Evolutionary conservation across 129 eudicot genomes (phyloP).

Genomic region (Artemisia tridentata): DNA sequence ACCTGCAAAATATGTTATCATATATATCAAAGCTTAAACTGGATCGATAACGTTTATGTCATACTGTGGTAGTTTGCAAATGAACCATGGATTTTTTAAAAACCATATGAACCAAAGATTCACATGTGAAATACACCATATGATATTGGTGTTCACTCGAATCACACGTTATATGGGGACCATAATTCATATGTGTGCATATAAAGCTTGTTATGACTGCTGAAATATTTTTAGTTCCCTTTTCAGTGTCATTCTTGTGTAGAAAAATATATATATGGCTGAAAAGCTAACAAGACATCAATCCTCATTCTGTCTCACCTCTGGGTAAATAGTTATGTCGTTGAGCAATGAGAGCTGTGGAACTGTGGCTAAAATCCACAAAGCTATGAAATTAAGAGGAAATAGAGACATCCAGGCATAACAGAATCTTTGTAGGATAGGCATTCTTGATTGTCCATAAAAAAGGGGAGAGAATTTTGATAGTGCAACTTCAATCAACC

Average conservation of each 20-base stretch:
- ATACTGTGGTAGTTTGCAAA: too few relatives aligned
- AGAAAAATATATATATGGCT: too few relatives aligned
- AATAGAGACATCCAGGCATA: conserved; percentile 28
- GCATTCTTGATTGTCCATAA: conserved; percentile 44
- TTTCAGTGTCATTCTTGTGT: neutral
- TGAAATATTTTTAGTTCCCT: too few relatives aligned
- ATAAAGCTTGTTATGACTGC: too few relatives aligned
- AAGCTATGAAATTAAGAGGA: conserved; percentile 28
- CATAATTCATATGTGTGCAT: too few relatives aligned
- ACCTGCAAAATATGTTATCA: conserved; percentile 24
- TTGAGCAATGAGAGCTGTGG: conserved; percentile 53
- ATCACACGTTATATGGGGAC: too few relatives aligned
- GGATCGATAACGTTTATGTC: too few relatives aligned
- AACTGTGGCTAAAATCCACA: conserved; percentile 41
- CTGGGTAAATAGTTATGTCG: conserved; percentile 50
- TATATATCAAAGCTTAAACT: neutral
- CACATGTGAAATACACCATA: too few relatives aligned
- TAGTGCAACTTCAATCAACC: conserved; percentile 40
- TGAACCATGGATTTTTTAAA: too few relatives aligned
- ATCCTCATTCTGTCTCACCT: conserved; percentile 27
- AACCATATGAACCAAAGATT: too few relatives aligned
- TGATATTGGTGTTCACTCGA: too few relatives aligned
- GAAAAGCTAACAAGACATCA: neutral
- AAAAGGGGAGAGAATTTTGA: conserved; percentile 51
- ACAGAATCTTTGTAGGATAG: conserved; percentile 39